These are phyloP conservation scores for Testicularia cyperi DNA, from an alignment of 1,284 basidiomycete species.

Conservation along the genomic window DNA sequence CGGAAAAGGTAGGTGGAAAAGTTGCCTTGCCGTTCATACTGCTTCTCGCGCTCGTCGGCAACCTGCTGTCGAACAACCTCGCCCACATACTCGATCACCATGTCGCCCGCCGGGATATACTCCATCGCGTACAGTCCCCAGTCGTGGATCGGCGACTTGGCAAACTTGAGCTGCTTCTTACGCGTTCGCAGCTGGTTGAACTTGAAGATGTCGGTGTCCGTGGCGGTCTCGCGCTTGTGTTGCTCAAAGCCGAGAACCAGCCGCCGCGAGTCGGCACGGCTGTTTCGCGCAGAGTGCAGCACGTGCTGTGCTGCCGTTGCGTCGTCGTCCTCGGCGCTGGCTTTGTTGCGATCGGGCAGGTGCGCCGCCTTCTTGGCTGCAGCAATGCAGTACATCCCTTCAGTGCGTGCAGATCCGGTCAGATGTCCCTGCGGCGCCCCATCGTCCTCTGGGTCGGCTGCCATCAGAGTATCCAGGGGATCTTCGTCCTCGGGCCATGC, in stretches of 20 bases:
- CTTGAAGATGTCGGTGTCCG: slow-evolving; percentile 71
- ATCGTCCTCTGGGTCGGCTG: slow-evolving; percentile 51
- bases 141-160: slow-evolving; percentile 93
- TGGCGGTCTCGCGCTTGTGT: slow-evolving; percentile 70
- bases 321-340: slow-evolving; percentile 61
- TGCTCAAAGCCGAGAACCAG: slow-evolving; percentile 92
- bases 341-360: slow-evolving; percentile 66
- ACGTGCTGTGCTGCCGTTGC: slow-evolving; percentile 55
- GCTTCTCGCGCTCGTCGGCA: slow-evolving; percentile 93
- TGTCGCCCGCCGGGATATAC: slow-evolving; percentile 86
- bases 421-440: slow-evolving; percentile 63
- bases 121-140: slow-evolving; percentile 74
- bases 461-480: slow-evolving; percentile 20
- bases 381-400: slow-evolving; percentile 92
- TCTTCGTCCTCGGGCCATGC: slow-evolving; percentile 18
- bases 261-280: slow-evolving; percentile 89
- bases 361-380: slow-evolving; percentile 89
- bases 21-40: slow-evolving; percentile 69
- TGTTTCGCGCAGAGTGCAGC: slow-evolving; percentile 80
- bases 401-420: slow-evolving; percentile 82
- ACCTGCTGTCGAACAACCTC: slow-evolving; percentile 93
- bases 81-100: slow-evolving; percentile 99
- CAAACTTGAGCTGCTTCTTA: slow-evolving; percentile 96
- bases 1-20: slow-evolving; percentile 60
- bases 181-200: slow-evolving; percentile 97